These are phyloP conservation scores for Chenopodium suecicum DNA, from an alignment of 148 eudicot genomes.

Conservation along the genomic window DNA sequence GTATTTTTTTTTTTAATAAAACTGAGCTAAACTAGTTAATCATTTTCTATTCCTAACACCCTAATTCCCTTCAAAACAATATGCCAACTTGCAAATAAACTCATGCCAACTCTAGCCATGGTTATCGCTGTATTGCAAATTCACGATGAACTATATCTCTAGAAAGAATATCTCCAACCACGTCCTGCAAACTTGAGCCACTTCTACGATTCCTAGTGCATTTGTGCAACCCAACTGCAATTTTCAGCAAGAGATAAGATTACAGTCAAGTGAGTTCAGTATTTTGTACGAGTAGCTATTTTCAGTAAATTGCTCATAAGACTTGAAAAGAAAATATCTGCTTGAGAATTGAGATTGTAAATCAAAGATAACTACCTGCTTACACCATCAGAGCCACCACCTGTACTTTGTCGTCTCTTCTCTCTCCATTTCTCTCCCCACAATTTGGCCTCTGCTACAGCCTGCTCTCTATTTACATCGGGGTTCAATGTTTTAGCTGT, in stretches of 20 bases:
- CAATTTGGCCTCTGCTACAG: constrained; percentile 76
- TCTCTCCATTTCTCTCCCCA: constrained; percentile 78
- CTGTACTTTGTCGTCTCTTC: constrained; percentile 37
- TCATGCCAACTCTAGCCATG: neutral
- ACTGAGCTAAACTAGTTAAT: neutral
- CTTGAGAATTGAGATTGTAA: neutral
- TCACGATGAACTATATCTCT: neutral
- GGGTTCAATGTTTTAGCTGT: constrained; percentile 17
- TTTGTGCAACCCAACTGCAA: constrained; percentile 16
- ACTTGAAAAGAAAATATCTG: neutral
- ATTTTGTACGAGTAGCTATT: neutral
- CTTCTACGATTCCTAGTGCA: constrained; percentile 18
- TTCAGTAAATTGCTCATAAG: neutral
- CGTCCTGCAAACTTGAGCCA: neutral
- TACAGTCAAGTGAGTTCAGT: neutral
- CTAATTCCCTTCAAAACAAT: neutral
- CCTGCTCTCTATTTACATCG: constrained; percentile 47
- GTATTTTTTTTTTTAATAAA: neutral
- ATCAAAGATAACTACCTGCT: constrained; percentile 18
- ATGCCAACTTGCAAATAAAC: neutral
- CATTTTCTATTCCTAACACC: neutral
- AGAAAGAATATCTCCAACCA: neutral
- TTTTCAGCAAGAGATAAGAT: neutral
- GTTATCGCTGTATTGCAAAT: neutral
- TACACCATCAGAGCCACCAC: constrained; percentile 23